Conservation (phyloP, 208 protist genomes). For the Trypanosoma scelopori region DNA sequence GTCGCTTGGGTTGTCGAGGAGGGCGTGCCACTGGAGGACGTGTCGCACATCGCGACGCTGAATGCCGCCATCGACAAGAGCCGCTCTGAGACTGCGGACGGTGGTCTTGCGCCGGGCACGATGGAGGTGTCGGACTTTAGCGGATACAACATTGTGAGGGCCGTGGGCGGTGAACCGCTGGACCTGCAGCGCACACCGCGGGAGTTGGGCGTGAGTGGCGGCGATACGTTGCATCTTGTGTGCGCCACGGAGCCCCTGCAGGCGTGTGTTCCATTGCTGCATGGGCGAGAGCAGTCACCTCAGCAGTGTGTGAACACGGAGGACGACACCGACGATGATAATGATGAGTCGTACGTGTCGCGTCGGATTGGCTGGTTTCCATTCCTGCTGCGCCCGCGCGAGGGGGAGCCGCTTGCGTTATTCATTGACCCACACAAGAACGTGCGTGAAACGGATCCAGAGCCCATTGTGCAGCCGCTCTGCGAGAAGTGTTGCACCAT, state of each 20-base stretch:
- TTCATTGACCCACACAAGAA: slow-evolving; percentile 1
- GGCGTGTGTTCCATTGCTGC: background rate
- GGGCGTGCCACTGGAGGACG: slow-evolving; percentile 2
- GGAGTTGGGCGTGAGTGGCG: slow-evolving; percentile 9
- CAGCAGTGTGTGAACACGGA: slow-evolving; percentile 3
- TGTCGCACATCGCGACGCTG: slow-evolving; percentile 1
- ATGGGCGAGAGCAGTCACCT: background rate
- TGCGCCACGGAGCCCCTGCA: background rate
- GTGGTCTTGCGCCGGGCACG: background rate
- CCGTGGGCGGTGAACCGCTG: background rate
- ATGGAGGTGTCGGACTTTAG: background rate
- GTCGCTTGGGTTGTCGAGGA: slow-evolving; percentile 16
- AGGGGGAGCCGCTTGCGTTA: slow-evolving; percentile 17
- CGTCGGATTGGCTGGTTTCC: slow-evolving; percentile 25
- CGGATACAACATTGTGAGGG: background rate
- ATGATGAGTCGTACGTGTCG: slow-evolving; percentile 20
- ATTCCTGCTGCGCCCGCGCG: slow-evolving; percentile 17
- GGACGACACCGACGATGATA: slow-evolving; percentile 19
- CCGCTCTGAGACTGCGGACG: background rate
- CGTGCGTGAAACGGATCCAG: slow-evolving; percentile 4
- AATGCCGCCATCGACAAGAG: slow-evolving; percentile 12
- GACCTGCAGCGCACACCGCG: slow-evolving; percentile 1
- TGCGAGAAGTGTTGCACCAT: slow-evolving; percentile 14
- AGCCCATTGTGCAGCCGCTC: slow-evolving; percentile 4
- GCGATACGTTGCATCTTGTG: background rate